Evolutionary conservation across 208 protist species (phyloP), one percentile per base, ranked within the genome.

Genomic region (Phytomonas sp.): DNA sequence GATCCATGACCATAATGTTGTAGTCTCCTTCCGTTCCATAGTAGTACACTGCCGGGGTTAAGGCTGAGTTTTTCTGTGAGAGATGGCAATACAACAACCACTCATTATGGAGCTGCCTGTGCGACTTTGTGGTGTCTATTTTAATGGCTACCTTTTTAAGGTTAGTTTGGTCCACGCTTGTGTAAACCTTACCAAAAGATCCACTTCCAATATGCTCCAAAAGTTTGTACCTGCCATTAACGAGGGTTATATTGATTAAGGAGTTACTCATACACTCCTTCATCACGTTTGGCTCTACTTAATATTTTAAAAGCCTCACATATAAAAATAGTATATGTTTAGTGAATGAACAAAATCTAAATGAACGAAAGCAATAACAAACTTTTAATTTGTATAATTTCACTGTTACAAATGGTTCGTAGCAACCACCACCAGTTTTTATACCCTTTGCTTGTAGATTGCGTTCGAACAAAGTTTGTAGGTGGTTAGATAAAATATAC

Each of bases 161-260:
- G 6, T 80, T 94, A 68, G 85, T 74, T 36, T 89, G 89, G 69
- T 93, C 86, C 10, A 80, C 89, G 52, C 86, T 88, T 14, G 77
- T 76, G 79, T 88, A 95, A 69, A 95, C 91, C 40, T 94, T 88
- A 33, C 91, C 91, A 71, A 95, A 95, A 37, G 79, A 87, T 5
- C 98, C 98, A 59, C 78, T 78, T 31, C 98, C 98, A 74, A 99
- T 99, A 83, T 98, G 31, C 5, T 30, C 11, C 60, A 36, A 34
- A 2, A 63, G 2, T 19, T 29, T 63, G 60, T 63, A 63, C 30
- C 60, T 30, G 19, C 60, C 60, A 30, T 30, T 34, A 12, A 29
- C 60, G 19, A 63, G 2, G 60, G 14, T 49, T 16, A 23, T 49
- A 49, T 10, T 10, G 40, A 49, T 49, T 23, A 19, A 19, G 14